A percentile compares a stretch with the other conserved stretches of the same genome.
phyloP scores from a whole-genome alignment of 106 monocot species.

The Cymbidium sinense region DNA sequence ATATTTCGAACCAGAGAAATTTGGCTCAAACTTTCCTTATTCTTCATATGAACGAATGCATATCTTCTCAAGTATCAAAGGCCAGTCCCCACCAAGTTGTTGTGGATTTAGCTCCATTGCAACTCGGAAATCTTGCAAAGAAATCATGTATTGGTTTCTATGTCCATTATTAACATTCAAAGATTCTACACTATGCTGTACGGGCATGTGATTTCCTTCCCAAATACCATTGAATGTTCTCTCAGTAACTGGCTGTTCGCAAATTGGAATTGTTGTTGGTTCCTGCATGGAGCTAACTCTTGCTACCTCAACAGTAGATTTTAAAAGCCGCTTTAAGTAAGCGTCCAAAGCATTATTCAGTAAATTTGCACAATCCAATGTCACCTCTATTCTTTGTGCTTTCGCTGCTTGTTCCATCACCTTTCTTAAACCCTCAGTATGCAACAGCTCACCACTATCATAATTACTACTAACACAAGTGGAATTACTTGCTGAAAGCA shows the following conservation, averaged over 20 bases:
- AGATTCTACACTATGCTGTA: constrained; percentile 5
- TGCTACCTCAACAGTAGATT: constrained; percentile 40
- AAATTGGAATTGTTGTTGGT: constrained; percentile 15
- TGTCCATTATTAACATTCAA: background rate
- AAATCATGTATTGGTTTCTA: constrained; percentile 19
- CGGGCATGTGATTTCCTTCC: constrained; percentile 34
- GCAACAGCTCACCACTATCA: constrained; percentile 45
- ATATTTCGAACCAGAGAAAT: background rate
- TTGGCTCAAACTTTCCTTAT: constrained; percentile 16
- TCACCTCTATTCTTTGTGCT: constrained; percentile 45
- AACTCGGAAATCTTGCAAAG: constrained; percentile 55
- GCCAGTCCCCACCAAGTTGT: constrained; percentile 59
- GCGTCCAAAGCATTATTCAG: constrained; percentile 63
- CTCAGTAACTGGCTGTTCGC: constrained; percentile 21
- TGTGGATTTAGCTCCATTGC: constrained; percentile 67
- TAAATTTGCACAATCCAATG: constrained; percentile 57
- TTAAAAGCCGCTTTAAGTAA: constrained; percentile 55
- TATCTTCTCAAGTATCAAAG: constrained; percentile 62
- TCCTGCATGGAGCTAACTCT: constrained; percentile 22
- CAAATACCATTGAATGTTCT: constrained; percentile 37
- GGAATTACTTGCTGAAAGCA: constrained; percentile 9
- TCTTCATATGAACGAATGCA: constrained; percentile 43
- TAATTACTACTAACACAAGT: constrained; percentile 14
- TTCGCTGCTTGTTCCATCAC: constrained; percentile 54
- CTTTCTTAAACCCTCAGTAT: constrained; percentile 43